Percentiles rank a stretch among this genome's conserved stretches.
Evolutionary conservation across 2,329 filamentous ascomycete species (phyloP).

Genomic region (Penicillium sp.): DNA sequence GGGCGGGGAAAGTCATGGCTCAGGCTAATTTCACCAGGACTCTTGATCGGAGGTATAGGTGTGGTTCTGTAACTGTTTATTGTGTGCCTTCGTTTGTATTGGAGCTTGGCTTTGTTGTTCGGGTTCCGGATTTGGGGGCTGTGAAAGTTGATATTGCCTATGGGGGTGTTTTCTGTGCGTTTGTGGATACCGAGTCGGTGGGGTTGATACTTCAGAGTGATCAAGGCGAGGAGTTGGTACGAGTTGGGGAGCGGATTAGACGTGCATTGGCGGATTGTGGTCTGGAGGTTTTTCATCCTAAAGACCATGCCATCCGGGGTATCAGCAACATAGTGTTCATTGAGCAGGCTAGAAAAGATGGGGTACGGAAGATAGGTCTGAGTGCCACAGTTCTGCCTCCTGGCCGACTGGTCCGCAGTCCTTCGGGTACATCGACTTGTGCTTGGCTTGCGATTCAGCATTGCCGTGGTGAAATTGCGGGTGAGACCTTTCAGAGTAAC

Average conservation of each 20-base stretch:
- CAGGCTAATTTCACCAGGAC: neutral
- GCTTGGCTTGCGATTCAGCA: constrained; percentile 5
- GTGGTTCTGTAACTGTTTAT: constrained; percentile 1
- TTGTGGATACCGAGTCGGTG: constrained; percentile 2
- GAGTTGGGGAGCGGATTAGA: constrained; percentile 1
- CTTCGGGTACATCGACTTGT: constrained; percentile 4
- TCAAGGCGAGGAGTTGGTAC: neutral
- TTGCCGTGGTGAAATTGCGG: neutral
- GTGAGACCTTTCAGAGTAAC: neutral
- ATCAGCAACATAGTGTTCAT: constrained; percentile 4
- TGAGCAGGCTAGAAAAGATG: neutral
- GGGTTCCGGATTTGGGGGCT: neutral
- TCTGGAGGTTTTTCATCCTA: neutral
- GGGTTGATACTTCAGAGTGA: neutral
- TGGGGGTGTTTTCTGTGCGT: constrained; percentile 7
- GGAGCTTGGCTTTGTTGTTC: neutral
- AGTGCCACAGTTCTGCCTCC: constrained; percentile 2
- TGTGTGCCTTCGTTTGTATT: constrained; percentile 5
- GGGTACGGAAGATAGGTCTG: no score
- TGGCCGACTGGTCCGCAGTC: constrained; percentile 1
- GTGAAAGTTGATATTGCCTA: constrained; percentile 2
- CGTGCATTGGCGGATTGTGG: neutral
- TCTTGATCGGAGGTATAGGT: neutral
- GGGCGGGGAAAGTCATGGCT: neutral
- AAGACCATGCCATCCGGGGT: neutral